Conservation (phyloP, 257 asterid species). For the Coffea canephora region DNA sequence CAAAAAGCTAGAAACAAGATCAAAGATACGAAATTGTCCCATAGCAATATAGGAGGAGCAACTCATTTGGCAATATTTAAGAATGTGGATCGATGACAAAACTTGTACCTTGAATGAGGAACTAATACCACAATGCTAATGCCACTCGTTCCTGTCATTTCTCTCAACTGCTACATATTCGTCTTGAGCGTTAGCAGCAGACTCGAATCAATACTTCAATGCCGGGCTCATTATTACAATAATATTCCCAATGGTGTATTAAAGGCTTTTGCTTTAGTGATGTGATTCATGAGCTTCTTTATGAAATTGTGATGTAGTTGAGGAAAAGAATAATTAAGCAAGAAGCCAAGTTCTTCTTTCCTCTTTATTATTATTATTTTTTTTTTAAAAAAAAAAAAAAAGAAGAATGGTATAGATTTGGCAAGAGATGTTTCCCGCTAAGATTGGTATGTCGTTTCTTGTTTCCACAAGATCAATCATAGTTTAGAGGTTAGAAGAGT, state of each 20-base stretch:
- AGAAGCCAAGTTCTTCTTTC: background rate
- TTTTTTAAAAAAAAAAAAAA: background rate
- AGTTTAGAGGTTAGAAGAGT: too few species aligned
- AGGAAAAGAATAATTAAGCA: slow-evolving; percentile 1
- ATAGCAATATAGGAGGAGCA: background rate
- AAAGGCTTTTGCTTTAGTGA: slow-evolving; percentile 5
- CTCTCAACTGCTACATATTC: slow-evolving; percentile 7
- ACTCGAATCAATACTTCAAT: slow-evolving; percentile 6
- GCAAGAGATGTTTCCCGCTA: background rate
- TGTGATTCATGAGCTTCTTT: slow-evolving; percentile 5
- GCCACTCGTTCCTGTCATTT: slow-evolving; percentile 21
- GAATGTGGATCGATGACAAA: slow-evolving; percentile 19
- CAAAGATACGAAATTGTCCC: background rate
- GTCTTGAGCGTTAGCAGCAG: background rate
- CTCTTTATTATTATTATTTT: too few species aligned
- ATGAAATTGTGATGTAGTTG: background rate
- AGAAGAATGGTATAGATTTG: background rate
- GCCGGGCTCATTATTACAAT: background rate
- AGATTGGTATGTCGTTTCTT: too few species aligned
- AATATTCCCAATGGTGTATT: background rate
- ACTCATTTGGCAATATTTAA: slow-evolving; percentile 23
- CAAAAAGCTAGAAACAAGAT: slow-evolving; percentile 2
- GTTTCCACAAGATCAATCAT: too few species aligned
- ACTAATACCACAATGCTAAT: background rate
- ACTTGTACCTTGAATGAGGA: slow-evolving; percentile 1